Percentiles rank a stretch among this genome's conserved stretches.
phyloP scores from a whole-genome alignment of 2,329 filamentous ascomycete genomes.

The Teratosphaeriaceae sp. region DNA sequence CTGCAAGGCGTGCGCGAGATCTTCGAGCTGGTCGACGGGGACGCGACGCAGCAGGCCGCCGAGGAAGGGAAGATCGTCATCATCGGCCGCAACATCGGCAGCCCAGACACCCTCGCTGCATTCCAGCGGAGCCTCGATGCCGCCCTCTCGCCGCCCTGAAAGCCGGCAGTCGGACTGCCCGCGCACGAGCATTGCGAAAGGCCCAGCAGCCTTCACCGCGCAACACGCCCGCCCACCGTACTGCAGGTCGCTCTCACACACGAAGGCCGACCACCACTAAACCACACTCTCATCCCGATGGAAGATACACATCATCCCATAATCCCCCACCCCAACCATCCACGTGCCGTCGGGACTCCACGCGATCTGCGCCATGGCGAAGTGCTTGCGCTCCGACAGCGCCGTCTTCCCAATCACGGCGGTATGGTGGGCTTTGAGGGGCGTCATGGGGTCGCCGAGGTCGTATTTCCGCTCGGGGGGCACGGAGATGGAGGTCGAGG shows the following conservation, averaged over 20 bases:
- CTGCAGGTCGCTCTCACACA: too few species aligned
- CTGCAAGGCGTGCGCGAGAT: constrained; percentile 89
- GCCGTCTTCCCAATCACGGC: constrained; percentile 36
- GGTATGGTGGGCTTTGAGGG: constrained; percentile 53
- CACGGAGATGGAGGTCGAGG: constrained; percentile 9
- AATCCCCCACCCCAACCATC: constrained; percentile 37
- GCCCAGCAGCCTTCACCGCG: too few species aligned
- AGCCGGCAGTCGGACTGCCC: too few species aligned
- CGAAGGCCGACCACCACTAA: too few species aligned
- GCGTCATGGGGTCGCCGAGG: constrained; percentile 39
- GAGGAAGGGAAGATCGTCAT: constrained; percentile 27
- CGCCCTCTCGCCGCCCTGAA: constrained; percentile 3
- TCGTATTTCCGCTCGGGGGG: constrained; percentile 37
- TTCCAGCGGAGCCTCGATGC: constrained; percentile 26
- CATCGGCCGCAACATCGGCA: constrained; percentile 27
- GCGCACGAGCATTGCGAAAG: too few species aligned
- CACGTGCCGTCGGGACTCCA: constrained; percentile 64
- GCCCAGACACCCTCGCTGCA: constrained; percentile 6
- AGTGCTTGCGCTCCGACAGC: constrained; percentile 43
- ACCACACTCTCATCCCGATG: constrained; percentile 16
- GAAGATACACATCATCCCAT: constrained; percentile 36
- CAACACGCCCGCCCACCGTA: too few species aligned
- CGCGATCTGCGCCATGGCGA: constrained; percentile 58
- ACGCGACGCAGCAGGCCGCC: neutral
- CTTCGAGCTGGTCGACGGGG: constrained; percentile 75